Evolutionary conservation across 225 moss, liverwort and hornwort genomes (phyloP), one percentile per base, ranked within the genome.

Genomic region (Marchantia paleacea): DNA sequence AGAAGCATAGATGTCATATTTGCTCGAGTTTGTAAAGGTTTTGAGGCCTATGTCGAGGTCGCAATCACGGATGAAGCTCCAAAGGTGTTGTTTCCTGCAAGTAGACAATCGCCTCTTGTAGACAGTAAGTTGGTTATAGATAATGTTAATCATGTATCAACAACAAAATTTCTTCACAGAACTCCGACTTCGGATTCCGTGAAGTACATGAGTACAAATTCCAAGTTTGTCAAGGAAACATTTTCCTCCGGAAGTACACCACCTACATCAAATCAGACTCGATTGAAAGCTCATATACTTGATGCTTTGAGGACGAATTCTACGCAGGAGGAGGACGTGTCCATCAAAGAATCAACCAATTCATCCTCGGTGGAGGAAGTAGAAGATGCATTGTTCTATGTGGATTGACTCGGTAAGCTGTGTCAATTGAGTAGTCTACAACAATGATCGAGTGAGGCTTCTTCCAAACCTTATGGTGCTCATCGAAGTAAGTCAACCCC

Each of bases 361-460:
- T 22, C 71, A 49, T 61, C 75, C 20, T 47, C 78, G 10, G 49
- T 82, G 52, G 81, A 84, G 51, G 83, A 86, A 8, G 84, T 83
- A 53, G 84, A 87, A 76, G 84, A 84, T 84, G 87, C 84, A 84
- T n/a, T n/a, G n/a, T n/a, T n/a, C n/a, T n/a, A n/a, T n/a, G n/a
- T n/a, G n/a, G 82, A 82, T 62, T 57, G 78, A 77, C 67, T 85
- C 64, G 81, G 85, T 67, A 75, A 67, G 75, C 82, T 81, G n/a
- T 85, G 85, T 81, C 61, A 75, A 60, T 57, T 22, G n/a, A 78
- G 29, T 58, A 39, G 52, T 55, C 22, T 26, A 24, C 75, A 39
- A 15, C 72, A 22, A 62, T 47, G 48, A 61, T 29, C 76, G 76
- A 70, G 71, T 71, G 84, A 80, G 77, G 51, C 78, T 48, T 78